Percentiles rank a stretch among this genome's conserved stretches.
Conservation (phyloP, 768 basidiomycete genomes). For the Paxillus ammoniavirescens region DNA sequence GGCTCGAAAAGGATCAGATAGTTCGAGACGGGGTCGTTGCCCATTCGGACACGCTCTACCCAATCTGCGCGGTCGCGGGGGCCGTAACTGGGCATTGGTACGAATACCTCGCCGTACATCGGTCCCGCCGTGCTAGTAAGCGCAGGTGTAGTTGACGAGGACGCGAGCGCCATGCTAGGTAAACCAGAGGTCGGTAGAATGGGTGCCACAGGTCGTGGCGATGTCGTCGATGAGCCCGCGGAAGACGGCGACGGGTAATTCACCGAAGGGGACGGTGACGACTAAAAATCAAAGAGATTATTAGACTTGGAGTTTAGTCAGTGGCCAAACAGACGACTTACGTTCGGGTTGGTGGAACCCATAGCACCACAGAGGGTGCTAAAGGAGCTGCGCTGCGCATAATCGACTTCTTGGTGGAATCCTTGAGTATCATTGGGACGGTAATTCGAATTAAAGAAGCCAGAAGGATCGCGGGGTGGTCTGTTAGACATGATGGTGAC, state of each 20-base stretch:
- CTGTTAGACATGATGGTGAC: neutral
- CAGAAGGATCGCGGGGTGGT: neutral
- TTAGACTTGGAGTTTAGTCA: neutral
- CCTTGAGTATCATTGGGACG: neutral
- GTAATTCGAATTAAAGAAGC: neutral
- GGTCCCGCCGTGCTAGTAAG: neutral
- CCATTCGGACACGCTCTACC: neutral
- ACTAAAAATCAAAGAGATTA: neutral
- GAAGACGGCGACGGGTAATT: neutral
- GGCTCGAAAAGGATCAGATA: neutral
- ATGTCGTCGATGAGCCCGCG: neutral
- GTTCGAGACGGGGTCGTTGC: neutral
- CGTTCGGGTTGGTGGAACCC: neutral
- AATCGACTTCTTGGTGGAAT: neutral
- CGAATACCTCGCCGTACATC: neutral
- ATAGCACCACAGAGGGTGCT: neutral
- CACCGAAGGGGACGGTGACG: neutral
- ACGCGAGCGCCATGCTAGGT: neutral
- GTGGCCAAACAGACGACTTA: neutral
- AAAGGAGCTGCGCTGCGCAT: neutral
- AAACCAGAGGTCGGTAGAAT: neutral
- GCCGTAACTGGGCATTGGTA: neutral
- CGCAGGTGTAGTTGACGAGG: neutral
- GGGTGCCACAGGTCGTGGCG: neutral
- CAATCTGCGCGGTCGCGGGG: neutral